A percentile compares a stretch with the other conserved stretches of the same genome.
These are phyloP conservation scores for Cyclotella kingstonii DNA, from an alignment of 108 stramenopile genomes.

Conservation along the genomic window DNA sequence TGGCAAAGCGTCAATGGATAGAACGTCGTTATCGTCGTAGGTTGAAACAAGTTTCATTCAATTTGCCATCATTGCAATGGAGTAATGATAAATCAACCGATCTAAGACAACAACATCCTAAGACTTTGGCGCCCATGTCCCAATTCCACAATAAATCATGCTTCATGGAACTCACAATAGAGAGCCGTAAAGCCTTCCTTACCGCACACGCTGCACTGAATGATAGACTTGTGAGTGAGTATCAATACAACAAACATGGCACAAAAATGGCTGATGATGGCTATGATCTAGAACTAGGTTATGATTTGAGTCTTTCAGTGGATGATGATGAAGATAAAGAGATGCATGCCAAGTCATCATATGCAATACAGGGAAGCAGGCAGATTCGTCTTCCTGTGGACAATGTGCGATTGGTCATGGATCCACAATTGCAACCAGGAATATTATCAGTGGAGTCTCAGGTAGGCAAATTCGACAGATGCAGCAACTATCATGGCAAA, in stretches of 20 bases:
- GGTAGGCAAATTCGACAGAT: conserved; percentile 20
- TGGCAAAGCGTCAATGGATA: conserved; percentile 24
- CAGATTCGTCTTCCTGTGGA: conserved; percentile 40
- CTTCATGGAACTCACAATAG: conserved; percentile 14
- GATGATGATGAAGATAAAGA: conserved; percentile 17
- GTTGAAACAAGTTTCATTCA: conserved; percentile 14
- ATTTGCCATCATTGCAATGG: no score
- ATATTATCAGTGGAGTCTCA: conserved; percentile 39
- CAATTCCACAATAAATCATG: background rate
- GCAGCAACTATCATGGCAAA: conserved; percentile 11
- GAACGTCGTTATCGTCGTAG: conserved; percentile 29
- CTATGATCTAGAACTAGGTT: conserved; percentile 22
- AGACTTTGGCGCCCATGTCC: background rate
- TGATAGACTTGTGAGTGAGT: conserved; percentile 14
- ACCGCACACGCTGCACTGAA: conserved; percentile 28
- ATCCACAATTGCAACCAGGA: conserved; percentile 33
- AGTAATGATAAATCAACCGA: background rate
- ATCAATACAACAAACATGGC: conserved; percentile 13
- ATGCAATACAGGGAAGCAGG: conserved; percentile 29
- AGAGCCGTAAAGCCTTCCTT: conserved; percentile 19
- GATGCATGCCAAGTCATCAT: conserved; percentile 27
- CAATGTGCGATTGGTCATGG: conserved; percentile 44
- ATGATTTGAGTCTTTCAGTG: background rate
- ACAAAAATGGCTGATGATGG: conserved; percentile 7
- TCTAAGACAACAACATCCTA: background rate